phyloP scores from a whole-genome alignment of 257 asterid species.

The Solanum etuberosum region DNA sequence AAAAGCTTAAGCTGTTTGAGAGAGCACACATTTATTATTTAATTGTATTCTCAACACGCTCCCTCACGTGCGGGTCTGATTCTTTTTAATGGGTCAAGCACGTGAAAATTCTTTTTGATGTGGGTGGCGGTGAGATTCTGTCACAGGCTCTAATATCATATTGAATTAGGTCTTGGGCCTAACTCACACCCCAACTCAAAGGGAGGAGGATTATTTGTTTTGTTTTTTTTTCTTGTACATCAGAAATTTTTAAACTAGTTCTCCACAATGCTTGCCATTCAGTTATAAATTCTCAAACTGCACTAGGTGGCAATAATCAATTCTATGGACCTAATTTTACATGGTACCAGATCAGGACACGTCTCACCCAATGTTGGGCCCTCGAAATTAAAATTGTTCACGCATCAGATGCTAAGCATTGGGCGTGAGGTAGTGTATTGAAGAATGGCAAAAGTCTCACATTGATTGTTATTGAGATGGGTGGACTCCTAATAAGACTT shows the following conservation, averaged over 20 bases:
- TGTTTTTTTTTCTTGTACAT: neutral
- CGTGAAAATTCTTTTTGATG: too few relatives aligned
- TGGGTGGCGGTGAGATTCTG: neutral
- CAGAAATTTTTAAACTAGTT: neutral
- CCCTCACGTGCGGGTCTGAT: neutral
- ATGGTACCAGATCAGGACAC: neutral
- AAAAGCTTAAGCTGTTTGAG: neutral
- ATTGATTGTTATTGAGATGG: neutral
- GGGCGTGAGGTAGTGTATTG: neutral
- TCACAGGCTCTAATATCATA: neutral
- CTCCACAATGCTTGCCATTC: neutral
- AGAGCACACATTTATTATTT: neutral
- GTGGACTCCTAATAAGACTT: neutral
- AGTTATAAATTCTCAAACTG: neutral
- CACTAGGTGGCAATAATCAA: neutral
- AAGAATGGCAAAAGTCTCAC: neutral
- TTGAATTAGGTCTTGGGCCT: neutral
- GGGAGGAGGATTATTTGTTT: neutral
- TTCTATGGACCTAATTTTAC: neutral
- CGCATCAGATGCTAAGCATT: neutral
- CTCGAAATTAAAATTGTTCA: neutral
- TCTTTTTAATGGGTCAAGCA: neutral
- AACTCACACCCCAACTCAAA: neutral
- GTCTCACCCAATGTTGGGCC: neutral
- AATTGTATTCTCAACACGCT: neutral